Conservation (phyloP, 2,329 filamentous ascomycete species). For the Chaetomiaceae sp. region DNA sequence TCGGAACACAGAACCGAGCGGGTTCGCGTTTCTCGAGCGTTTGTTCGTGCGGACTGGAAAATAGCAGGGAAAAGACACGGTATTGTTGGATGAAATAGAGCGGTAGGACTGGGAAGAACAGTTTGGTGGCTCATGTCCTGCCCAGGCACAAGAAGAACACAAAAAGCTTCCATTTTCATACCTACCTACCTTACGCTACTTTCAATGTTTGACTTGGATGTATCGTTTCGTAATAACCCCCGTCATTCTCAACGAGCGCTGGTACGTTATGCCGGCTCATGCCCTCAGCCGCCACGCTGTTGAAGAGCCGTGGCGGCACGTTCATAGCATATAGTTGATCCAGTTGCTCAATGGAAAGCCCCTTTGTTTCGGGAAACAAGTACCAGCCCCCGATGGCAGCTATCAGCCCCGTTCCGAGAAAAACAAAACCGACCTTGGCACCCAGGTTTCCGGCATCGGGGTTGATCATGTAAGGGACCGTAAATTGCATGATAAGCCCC, state of each 20-base stretch:
- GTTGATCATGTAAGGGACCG: constrained; percentile 5
- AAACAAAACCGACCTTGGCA: constrained; percentile 3
- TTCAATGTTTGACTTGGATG: no score
- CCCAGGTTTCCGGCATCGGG: constrained; percentile 6
- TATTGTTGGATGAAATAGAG: no score
- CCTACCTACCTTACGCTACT: no score
- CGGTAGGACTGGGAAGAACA: no score
- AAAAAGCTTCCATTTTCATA: no score
- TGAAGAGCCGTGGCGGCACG: not conserved
- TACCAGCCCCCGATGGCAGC: constrained; percentile 4
- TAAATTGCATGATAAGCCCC: constrained; percentile 3
- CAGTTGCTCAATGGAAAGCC: constrained; percentile 1
- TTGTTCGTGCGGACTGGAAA: no score
- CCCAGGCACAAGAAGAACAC: no score
- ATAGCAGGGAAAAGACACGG: no score
- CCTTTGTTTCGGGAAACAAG: constrained; percentile 1
- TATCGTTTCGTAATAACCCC: no score
- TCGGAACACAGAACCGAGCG: no score
- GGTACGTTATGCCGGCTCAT: not conserved
- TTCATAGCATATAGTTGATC: constrained; percentile 3
- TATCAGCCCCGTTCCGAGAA: not conserved
- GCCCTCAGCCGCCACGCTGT: not conserved
- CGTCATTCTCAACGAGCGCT: constrained; percentile 1
- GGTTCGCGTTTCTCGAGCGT: no score
- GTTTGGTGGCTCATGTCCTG: no score